Evolutionary conservation across 1,284 basidiomycete genomes (phyloP), one percentile per base, ranked within the genome.

Genomic region (Cutaneotrichosporon sp.): DNA sequence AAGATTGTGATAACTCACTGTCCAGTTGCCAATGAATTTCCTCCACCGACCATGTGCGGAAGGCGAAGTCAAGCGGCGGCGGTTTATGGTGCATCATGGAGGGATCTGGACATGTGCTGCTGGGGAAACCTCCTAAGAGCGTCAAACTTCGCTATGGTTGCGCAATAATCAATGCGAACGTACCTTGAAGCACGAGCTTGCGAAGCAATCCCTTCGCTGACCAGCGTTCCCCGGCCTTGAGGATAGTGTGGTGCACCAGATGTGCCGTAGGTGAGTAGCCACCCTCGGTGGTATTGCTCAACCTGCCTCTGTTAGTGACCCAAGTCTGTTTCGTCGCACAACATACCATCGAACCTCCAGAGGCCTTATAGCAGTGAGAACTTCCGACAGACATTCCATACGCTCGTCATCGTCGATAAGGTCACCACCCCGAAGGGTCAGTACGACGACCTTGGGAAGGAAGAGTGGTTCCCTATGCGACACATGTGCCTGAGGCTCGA

Each of bases 11-110:
- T 4, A 14, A 37, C 46, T 5, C 4, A 47, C 46, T 32, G 24
- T 47, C 46, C n/a, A 47, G 34, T 11, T 38, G 14, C 46, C 46
- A 47, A 19, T 27, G 16, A 11, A 47, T n/a, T 37, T 37, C 34
- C 33, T 35, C 46, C 7, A 37, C 24, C 4, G 46, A 25, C 46
- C 46, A 47, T 12, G 25, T 22, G 33, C 34, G 34, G 17, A 47
- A 47, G 5, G 46, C 46, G 34, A 37, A 47, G 22, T 34, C 42
- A 20, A 44, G 29, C 7, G 42, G 17, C n/a, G n/a, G n/a, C 11
- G 17, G 29, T 17, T 29, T 29, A 0, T 19, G n/a, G 24, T 33
- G n/a, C 33, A 29, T 35, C 19, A 20, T 16, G 17, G 22, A 24
- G 24, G 24, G 20, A 16, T 34, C 32, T 10, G 33, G 31, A 19